Percentiles rank a stretch among this genome's conserved stretches.
These are phyloP conservation scores for Dendrocalamus sinicus DNA, from an alignment of 176 grass and related monocot species.

Conservation along the genomic window DNA sequence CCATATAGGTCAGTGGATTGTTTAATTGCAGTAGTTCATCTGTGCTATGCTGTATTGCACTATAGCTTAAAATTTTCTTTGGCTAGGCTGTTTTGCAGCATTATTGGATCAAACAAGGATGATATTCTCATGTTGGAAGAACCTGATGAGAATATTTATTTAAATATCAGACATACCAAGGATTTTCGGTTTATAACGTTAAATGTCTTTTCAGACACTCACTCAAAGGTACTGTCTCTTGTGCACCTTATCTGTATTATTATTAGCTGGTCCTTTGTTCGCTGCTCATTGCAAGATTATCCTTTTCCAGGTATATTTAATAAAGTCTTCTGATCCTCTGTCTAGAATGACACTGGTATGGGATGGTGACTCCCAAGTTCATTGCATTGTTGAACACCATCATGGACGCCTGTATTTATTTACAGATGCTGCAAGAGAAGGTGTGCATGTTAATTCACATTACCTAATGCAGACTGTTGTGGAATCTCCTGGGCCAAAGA, in stretches of 20 bases:
- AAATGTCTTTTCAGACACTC: constrained; percentile 90
- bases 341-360: constrained; percentile 76
- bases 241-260: constrained; percentile 3
- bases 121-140: constrained; percentile 90
- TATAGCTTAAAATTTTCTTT: constrained; percentile 39
- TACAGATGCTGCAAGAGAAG: constrained; percentile 83
- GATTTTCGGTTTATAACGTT: constrained; percentile 85
- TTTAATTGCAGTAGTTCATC: not conserved
- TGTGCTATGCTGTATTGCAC: constrained; percentile 16
- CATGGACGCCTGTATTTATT: constrained; percentile 81
- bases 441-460: constrained; percentile 67
- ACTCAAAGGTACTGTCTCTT: constrained; percentile 71
- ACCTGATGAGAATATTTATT: constrained; percentile 70
- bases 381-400: constrained; percentile 90
- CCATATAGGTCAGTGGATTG: constrained; percentile 76
- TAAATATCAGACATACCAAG: constrained; percentile 95
- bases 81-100: constrained; percentile 80
- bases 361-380: constrained; percentile 88
- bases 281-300: constrained; percentile 35
- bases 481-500: constrained; percentile 67
- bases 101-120: constrained; percentile 81
- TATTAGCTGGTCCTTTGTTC: constrained; percentile 15
- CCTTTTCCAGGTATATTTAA: constrained; percentile 85
- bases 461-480: constrained; percentile 69
- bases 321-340: constrained; percentile 81